Evolutionary conservation across 108 stramenopile genomes (phyloP), one percentile per base, ranked within the genome.

Genomic region (Asterionellopsis glacialis): DNA sequence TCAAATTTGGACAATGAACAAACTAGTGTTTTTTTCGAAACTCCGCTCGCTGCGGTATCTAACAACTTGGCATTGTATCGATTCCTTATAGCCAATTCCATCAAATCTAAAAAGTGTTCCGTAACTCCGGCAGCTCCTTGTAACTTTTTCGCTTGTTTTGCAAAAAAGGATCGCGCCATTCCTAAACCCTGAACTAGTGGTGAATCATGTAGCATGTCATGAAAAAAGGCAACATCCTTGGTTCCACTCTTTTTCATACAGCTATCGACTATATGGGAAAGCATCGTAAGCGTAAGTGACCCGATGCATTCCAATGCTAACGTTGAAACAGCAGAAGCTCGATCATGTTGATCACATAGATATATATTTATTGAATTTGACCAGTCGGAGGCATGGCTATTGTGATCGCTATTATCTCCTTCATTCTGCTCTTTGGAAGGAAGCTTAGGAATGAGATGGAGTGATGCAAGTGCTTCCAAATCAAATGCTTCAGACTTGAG

Each of bases 401-500:
- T 3, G 11, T 87, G 69, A 61, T 67, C 85, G 9, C 50, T 43
- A 6, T 73, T 61, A 11, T 87, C 59, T 13, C 81, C 68, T n/a
- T 71, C 42, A 40, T 91, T 78, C 11, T 85, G 63, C 43, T 70
- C 65, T 44, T 69, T 52, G 16, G 62, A 41, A 19, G 42, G 19
- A 42, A 22, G 21, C 1, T 41, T 54, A 26, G 84, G 65, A 18
- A 91, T 51, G 10, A 86, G 45, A 2, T 70, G 73, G 24, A 87
- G 63, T 50, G 67, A 49, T 40, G 63, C 59, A 24, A 88, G 63
- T 9, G 78, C 66, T 12, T 74, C 47, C 28, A 63, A 64, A 62
- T 86, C 91, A 21, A 85, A 69, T 13, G 79, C 79, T 11, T 79
- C 82, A 24, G 81, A 78, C 21, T 80, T 62, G 11, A 92, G 55